phyloP scores from a whole-genome alignment of 2,329 filamentous ascomycete species.

The Epichloe uncinata region DNA sequence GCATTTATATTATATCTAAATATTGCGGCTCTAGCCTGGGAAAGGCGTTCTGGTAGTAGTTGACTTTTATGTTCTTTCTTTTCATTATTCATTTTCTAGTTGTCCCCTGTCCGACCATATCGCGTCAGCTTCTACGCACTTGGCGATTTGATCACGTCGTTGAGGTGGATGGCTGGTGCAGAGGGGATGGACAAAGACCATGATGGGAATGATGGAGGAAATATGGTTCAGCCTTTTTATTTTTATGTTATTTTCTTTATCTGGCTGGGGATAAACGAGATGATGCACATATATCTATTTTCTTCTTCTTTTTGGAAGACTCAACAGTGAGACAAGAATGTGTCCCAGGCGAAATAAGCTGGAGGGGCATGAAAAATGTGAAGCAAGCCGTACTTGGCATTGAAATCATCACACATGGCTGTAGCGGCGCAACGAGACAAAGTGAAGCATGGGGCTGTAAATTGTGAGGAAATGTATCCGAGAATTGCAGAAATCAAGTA shows the following conservation, averaged over 20 bases:
- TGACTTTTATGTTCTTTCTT: background rate
- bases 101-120: background rate
- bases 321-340: background rate
- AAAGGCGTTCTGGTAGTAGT: conserved; percentile 10
- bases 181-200: background rate
- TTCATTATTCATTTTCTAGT: background rate
- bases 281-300: background rate
- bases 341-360: background rate
- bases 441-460: too few relatives aligned
- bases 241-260: background rate
- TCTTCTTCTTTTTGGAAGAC: background rate
- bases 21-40: conserved; percentile 8
- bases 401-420: too few relatives aligned
- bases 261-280: background rate
- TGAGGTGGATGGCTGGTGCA: background rate
- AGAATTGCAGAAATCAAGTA: background rate
- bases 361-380: background rate
- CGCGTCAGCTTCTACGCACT: conserved; percentile 1
- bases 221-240: background rate
- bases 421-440: too few relatives aligned
- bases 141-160: conserved; percentile 5
- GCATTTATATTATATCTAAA: conserved; percentile 5
- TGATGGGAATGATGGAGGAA: background rate
- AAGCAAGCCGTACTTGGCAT: background rate
- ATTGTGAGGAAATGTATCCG: too few relatives aligned